Evolutionary conservation across 2,329 filamentous ascomycete genomes (phyloP).

Genomic region (Hymenoscyphus occultus): DNA sequence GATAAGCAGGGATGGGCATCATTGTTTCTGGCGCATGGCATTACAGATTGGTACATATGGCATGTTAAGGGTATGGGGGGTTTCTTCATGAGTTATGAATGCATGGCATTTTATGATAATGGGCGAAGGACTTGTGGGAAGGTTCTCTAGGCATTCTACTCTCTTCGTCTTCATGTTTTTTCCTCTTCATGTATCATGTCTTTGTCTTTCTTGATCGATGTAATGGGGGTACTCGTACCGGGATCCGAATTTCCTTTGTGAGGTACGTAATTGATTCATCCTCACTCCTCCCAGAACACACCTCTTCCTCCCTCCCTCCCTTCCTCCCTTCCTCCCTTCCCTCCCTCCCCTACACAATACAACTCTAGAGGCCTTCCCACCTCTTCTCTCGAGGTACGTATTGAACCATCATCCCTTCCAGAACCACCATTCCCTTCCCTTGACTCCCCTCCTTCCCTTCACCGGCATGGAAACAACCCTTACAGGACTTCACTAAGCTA

Average conservation of each 20-base stretch:
- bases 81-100: constrained; percentile 6
- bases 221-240: neutral
- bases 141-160: constrained; percentile 30
- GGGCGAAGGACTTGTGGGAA: constrained; percentile 8
- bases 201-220: constrained; percentile 16
- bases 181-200: constrained; percentile 13
- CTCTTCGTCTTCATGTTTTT: constrained; percentile 21
- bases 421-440: constrained; percentile 13
- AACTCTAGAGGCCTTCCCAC: neutral
- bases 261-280: constrained; percentile 31
- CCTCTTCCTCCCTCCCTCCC: too few relatives aligned
- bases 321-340: neutral
- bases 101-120: constrained; percentile 10
- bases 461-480: too few relatives aligned
- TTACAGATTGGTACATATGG: constrained; percentile 11
- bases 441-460: neutral
- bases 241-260: constrained; percentile 17
- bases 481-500: too few relatives aligned
- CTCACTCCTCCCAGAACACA: constrained; percentile 1
- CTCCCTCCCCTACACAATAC: neutral
- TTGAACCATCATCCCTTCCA: neutral
- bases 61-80: constrained; percentile 8
- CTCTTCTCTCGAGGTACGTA: constrained; percentile 14
- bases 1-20: neutral
- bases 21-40: constrained; percentile 12